Evolutionary conservation across 1,284 basidiomycete species (phyloP), one percentile per base, ranked within the genome.

Genomic region (Austroboletus novae-zelandiae): DNA sequence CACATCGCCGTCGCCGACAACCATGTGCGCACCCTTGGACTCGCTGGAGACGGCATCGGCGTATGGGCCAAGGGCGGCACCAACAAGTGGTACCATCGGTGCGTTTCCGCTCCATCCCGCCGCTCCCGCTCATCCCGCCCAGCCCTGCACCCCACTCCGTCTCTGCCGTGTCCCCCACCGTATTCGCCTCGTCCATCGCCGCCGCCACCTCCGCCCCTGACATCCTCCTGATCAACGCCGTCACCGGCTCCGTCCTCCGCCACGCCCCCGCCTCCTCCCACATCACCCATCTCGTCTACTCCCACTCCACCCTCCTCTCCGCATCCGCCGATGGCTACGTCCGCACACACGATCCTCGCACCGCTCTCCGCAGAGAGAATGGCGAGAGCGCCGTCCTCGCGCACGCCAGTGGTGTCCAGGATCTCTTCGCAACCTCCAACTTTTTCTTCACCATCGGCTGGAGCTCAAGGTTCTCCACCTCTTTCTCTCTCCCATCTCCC

Each of bases 361-460:
- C 77, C 29, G 87, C 77, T 29, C 70, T 76, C 59, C 76, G 78
- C 59, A 71, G 71, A 52, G 72, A 73, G 55, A 73, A 66, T 35
- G 64, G 68, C 40, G 80, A 79, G 65, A 74, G 61, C 58, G 69
- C 79, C 5, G 80, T 89, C 13, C 83, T 84, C 59, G 91, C 93
- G 0, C 94, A 97, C 68, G 77, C 79, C 17, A 84, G 84, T 47
- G 90, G 91, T 3, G 77, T 96, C 27, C 87, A 87, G 70, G 92
- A 89, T n/a, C 76, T 96, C 25, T 87, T 92, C 58, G 78, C 79
- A 0, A 79, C 81, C 36, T 90, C 89, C 4, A 87, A 92, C 67
- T 80, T 86, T 54, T 79, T 90, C 25, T 90, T 88, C 61, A 92
- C 91, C 2, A 90, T 94, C 60, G 94, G 94, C 4, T 88, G 87